These are phyloP conservation scores for Capronia americana DNA, from an alignment of 2,329 filamentous ascomycete genomes.

Conservation along the genomic window DNA sequence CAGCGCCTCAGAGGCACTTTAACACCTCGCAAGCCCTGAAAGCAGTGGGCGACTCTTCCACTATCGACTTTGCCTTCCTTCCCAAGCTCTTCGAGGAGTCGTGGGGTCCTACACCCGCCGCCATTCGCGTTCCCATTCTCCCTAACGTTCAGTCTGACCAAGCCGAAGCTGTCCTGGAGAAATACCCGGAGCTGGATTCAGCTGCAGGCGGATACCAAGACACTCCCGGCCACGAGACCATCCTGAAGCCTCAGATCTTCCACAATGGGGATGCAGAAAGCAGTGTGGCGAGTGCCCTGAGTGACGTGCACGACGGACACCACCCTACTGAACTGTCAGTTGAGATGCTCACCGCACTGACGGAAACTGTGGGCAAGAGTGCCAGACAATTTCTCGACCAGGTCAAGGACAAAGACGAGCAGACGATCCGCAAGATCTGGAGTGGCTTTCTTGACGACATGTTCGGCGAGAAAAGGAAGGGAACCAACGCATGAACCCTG, in stretches of 20 bases:
- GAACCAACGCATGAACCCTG: constrained; percentile 29
- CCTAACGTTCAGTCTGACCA: constrained; percentile 48
- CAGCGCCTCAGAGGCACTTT: constrained; percentile 58
- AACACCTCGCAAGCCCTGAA: constrained; percentile 66
- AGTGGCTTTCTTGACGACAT: constrained; percentile 58
- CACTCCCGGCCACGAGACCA: constrained; percentile 38
- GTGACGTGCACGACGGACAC: constrained; percentile 64
- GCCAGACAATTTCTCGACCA: constrained; percentile 47
- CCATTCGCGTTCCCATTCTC: constrained; percentile 59
- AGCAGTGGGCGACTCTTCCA: constrained; percentile 63
- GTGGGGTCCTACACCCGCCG: constrained; percentile 43
- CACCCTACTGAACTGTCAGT: constrained; percentile 56
- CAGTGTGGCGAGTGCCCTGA: constrained; percentile 60
- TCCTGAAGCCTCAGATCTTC: constrained; percentile 65
- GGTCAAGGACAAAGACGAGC: constrained; percentile 51
- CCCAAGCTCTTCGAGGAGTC: constrained; percentile 55
- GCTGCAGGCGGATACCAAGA: constrained; percentile 41
- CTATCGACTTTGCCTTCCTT: constrained; percentile 69
- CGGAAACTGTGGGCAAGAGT: constrained; percentile 55
- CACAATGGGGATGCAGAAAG: constrained; percentile 46
- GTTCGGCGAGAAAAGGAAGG: constrained; percentile 48
- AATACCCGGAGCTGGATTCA: constrained; percentile 37
- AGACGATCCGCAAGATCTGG: constrained; percentile 53
- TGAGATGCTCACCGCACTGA: constrained; percentile 61
- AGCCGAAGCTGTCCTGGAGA: constrained; percentile 38